Percentiles rank a stretch among this genome's conserved stretches.
phyloP scores from a whole-genome alignment of 805 yeast species.

The Pichia occidentalis region DNA sequence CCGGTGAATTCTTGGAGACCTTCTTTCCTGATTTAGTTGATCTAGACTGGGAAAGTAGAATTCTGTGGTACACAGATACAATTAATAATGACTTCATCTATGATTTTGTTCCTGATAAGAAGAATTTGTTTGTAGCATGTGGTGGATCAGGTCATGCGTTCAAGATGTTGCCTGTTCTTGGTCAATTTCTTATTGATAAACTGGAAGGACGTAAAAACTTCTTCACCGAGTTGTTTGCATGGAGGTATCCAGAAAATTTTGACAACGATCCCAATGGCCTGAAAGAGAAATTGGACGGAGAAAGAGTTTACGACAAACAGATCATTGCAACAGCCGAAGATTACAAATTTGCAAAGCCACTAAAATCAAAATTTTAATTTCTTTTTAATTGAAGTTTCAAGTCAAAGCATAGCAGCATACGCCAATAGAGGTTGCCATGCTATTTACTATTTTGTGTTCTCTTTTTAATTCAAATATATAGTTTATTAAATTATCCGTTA shows the following conservation, averaged over 20 bases:
- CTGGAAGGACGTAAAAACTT: slow-evolving; percentile 29
- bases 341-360: slow-evolving; percentile 1
- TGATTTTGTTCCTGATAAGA: slow-evolving; percentile 29
- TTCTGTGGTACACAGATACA: slow-evolving; percentile 31
- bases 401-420: no score
- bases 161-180: slow-evolving; percentile 31
- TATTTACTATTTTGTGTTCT: no score
- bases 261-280: slow-evolving; percentile 27
- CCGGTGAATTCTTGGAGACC: slow-evolving; percentile 21
- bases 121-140: slow-evolving; percentile 27
- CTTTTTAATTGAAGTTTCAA: no score
- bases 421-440: no score
- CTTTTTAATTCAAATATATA: no score
- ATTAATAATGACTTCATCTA: slow-evolving; percentile 28
- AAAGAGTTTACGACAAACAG: slow-evolving; percentile 20
- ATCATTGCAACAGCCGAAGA: slow-evolving; percentile 15
- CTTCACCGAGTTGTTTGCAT: slow-evolving; percentile 28
- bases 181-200: slow-evolving; percentile 28
- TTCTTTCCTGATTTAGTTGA: slow-evolving; percentile 28
- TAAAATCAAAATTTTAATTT: neutral
- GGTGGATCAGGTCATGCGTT: slow-evolving; percentile 35
- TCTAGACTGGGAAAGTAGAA: slow-evolving; percentile 21
- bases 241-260: slow-evolving; percentile 28
- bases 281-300: slow-evolving; percentile 20
- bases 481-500: no score